phyloP scores from a whole-genome alignment of 1,284 basidiomycete species.

The Tetrapyrgos nigripes region DNA sequence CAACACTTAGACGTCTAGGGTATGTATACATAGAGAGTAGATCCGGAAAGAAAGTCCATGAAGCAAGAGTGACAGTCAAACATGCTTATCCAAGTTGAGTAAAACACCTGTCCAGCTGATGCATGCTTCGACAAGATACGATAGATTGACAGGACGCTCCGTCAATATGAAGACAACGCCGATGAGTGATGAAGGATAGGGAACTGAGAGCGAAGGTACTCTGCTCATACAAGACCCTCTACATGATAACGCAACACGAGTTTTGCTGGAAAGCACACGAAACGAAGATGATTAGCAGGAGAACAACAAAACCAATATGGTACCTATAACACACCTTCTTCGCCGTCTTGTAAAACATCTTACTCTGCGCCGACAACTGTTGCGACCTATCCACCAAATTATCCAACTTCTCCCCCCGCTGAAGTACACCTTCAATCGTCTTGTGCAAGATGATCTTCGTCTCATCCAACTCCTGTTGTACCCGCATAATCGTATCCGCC shows the following conservation, averaged over 20 bases:
- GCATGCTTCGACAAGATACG: no score
- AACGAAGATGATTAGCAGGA: neutral
- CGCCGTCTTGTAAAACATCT: slow-evolving; percentile 95
- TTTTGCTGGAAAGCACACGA: slow-evolving; percentile 50
- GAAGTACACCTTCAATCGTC: slow-evolving; percentile 97
- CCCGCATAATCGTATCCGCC: slow-evolving; percentile 98
- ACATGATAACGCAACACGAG: slow-evolving; percentile 65
- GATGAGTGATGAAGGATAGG: no score
- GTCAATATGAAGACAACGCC: no score
- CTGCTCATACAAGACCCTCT: slow-evolving; percentile 18
- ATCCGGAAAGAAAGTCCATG: neutral
- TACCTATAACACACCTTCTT: slow-evolving; percentile 73
- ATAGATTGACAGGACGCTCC: no score
- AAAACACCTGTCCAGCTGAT: no score
- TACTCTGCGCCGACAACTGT: slow-evolving; percentile 89
- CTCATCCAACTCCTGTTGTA: slow-evolving; percentile 98
- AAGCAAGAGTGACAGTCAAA: no score
- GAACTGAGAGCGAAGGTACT: no score
- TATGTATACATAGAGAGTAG: neutral
- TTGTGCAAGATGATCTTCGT: slow-evolving; percentile 99
- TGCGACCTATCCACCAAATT: slow-evolving; percentile 96
- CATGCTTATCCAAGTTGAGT: no score
- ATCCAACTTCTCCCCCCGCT: slow-evolving; percentile 97
- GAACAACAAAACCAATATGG: neutral
- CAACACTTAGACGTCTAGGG: neutral